Percentiles rank a stretch among this genome's conserved stretches.
phyloP scores from a whole-genome alignment of 2,329 filamentous ascomycete species.

The Karstenula rhodostoma region DNA sequence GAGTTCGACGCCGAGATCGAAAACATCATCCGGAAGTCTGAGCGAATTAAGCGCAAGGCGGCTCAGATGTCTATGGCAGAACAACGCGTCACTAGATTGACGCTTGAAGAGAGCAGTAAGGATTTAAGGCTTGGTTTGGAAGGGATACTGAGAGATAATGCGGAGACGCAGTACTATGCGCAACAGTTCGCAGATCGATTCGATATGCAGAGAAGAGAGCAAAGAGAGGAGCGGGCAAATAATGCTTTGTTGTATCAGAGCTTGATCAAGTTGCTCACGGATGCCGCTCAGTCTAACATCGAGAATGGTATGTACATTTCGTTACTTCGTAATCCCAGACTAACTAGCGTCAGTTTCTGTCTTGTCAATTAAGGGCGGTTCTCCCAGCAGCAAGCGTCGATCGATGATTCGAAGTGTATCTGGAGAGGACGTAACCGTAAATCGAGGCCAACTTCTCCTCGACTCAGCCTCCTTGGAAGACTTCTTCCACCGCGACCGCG shows the following conservation, averaged over 20 bases:
- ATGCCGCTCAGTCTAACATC: conserved; percentile 1
- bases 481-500: conserved; percentile 18
- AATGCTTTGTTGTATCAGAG: neutral
- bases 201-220: conserved; percentile 4
- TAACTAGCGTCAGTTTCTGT: neutral
- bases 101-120: conserved; percentile 5
- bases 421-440: neutral
- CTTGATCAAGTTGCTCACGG: conserved; percentile 5
- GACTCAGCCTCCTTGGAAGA: conserved; percentile 17
- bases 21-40: conserved; percentile 21
- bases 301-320: neutral
- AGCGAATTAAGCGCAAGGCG: conserved; percentile 1
- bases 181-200: conserved; percentile 1
- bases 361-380: neutral
- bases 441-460: conserved; percentile 9
- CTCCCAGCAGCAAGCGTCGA: neutral
- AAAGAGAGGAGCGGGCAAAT: neutral
- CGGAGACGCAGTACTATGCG: conserved; percentile 6
- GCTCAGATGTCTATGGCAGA: conserved; percentile 9
- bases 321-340: neutral
- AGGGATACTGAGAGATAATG: conserved; percentile 7
- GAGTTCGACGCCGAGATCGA: conserved; percentile 26
- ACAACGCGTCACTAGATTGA: conserved; percentile 11
- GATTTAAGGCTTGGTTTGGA: conserved; percentile 10
- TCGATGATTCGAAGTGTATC: neutral